Base-by-base conservation (phyloP, 768 basidiomycete species). In the Boletus insuetus region DNA sequence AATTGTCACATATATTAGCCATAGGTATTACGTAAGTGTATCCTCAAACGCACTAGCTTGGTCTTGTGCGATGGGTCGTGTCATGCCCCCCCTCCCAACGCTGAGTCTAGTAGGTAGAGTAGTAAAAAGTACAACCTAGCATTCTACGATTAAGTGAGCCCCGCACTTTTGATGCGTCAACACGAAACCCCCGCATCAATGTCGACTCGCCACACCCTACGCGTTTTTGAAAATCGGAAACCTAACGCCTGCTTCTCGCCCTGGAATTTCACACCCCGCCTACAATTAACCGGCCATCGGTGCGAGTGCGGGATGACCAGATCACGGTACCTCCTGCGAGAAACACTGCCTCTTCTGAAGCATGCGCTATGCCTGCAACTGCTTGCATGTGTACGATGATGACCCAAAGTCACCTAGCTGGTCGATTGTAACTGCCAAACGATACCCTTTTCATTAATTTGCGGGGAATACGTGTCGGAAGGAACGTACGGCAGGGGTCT, bases 211-310 rank as follows among this genome's bases (percentile, higher is more conserved):
- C 40, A 17, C 46, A 31, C 38, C 35, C 45, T 41, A 26, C 11
- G 34, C n/a, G 31, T 58, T 48, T 70, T 68, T 69, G 64, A 66
- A 69, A 69, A 70, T 69, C 68, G 62, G 58, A 64, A 69, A 69
- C 64, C 47, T 60, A 62, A 61, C 49, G 3, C 39, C 35, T 43
- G 63, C 63, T 69, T 69, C 68, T 65, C 51, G 61, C 67, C 67
- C 67, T 64, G 68, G 52, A 46, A 38, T 12, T 66, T 68, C 50
- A 54, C 61, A 59, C 64, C 44, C 60, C 58, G 62, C 53, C 40
- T 42, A 51, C 53, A 52, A 14, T 34, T 20, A 29, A 35, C 20
- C 34, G 16, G 35, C 6, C 29, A 9, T 29, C 9, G 29, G 35
- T 37, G 16, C 7, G 35, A 16, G 14, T 17, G 35, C 35, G 16